These are phyloP conservation scores for Ziziphus jujuba DNA, from an alignment of 306 rosid genomes.

Conservation along the genomic window DNA sequence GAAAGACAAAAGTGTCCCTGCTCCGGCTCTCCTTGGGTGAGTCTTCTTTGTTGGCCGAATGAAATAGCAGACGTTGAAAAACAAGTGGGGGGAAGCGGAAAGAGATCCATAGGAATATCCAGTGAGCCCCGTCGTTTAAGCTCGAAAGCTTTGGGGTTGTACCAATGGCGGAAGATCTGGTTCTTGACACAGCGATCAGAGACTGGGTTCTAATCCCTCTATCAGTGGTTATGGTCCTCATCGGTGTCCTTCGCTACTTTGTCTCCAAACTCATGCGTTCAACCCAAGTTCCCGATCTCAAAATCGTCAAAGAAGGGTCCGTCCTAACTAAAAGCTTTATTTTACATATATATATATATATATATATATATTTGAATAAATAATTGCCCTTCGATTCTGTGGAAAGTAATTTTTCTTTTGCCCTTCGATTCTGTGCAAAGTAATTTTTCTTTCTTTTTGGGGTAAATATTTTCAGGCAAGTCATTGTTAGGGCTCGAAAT, in stretches of 20 bases:
- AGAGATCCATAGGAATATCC: not conserved
- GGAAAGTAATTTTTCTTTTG: too few relatives aligned
- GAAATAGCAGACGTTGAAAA: not conserved
- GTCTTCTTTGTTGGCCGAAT: not conserved
- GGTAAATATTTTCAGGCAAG: slow-evolving; percentile 93
- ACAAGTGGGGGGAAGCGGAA: not conserved
- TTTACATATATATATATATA: not conserved
- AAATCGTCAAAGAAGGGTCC: slow-evolving; percentile 91
- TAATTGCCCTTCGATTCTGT: not conserved
- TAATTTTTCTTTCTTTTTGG: too few relatives aligned
- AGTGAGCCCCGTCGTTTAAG: not conserved
- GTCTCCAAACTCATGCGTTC: slow-evolving; percentile 95
- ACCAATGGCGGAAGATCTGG: slow-evolving; percentile 96
- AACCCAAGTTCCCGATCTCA: slow-evolving; percentile 79
- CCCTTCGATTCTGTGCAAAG: not conserved
- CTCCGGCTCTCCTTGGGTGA: not conserved
- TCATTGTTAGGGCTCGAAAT: slow-evolving; percentile 88
- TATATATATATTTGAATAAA: not conserved
- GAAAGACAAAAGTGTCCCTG: not conserved
- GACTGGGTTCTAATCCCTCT: slow-evolving; percentile 98
- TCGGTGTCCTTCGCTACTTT: slow-evolving; percentile 91
- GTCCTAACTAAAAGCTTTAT: slow-evolving; percentile 4
- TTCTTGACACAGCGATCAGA: slow-evolving; percentile 95
- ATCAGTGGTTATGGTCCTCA: slow-evolving; percentile 97
- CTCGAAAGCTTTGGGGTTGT: slow-evolving; percentile 15